Conservation (phyloP, 1,284 basidiomycete species). For the Sporisorium exsertum region DNA sequence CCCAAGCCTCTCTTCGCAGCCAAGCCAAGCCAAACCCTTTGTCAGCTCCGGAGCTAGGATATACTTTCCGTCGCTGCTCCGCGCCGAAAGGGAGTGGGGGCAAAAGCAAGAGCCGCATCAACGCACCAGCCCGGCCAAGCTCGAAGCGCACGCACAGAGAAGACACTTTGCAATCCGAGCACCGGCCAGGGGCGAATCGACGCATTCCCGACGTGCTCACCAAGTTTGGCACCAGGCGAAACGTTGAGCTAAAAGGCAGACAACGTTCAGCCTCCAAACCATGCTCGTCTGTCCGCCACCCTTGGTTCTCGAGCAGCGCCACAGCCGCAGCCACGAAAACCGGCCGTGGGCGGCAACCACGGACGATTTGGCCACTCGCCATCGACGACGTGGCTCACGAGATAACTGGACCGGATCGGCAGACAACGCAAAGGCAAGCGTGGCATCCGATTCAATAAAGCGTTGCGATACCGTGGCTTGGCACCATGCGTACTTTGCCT, state of each 20-base stretch:
- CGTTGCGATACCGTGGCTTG: background rate
- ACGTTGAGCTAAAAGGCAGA: constrained; percentile 20
- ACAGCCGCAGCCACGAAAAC: constrained; percentile 3
- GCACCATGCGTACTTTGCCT: background rate
- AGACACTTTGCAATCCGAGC: background rate
- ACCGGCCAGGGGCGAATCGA: constrained; percentile 15
- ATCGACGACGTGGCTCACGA: background rate
- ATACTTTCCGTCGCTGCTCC: background rate
- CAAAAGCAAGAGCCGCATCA: background rate
- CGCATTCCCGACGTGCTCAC: constrained; percentile 21
- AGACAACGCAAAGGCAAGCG: background rate
- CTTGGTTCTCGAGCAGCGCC: constrained; percentile 6
- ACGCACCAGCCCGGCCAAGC: constrained; percentile 12
- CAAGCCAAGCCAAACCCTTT: constrained; percentile 3
- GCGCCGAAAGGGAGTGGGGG: background rate
- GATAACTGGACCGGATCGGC: background rate
- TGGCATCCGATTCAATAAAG: background rate
- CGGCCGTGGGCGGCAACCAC: background rate
- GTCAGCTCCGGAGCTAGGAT: constrained; percentile 13
- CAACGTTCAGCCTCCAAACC: constrained; percentile 3
- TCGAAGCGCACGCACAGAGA: background rate
- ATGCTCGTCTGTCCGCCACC: constrained; percentile 18
- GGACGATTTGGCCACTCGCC: background rate
- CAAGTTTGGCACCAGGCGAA: constrained; percentile 7
- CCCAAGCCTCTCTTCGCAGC: background rate